Percentiles rank a stretch among this genome's conserved stretches.
phyloP scores from a whole-genome alignment of 106 monocot species.

The Acorus gramineus region DNA sequence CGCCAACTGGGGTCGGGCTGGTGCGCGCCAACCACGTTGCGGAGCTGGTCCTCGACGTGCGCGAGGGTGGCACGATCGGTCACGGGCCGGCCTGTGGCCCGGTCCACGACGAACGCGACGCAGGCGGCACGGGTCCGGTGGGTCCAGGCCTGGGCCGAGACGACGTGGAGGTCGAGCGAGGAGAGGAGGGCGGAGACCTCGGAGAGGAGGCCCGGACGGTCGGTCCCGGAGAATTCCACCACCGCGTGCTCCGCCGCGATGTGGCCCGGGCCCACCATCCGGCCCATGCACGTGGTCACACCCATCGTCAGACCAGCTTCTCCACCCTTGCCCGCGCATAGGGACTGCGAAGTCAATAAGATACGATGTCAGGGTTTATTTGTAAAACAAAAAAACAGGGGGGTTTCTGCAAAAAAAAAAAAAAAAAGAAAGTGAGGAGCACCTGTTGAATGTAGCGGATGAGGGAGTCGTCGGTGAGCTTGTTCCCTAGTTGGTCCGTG shows the following conservation, averaged over 20 bases:
- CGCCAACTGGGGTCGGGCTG: slow-evolving; percentile 5
- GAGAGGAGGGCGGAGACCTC: slow-evolving; percentile 36
- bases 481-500: slow-evolving; percentile 49
- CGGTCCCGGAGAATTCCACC: slow-evolving; percentile 38
- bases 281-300: slow-evolving; percentile 51
- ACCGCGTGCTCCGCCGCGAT: slow-evolving; percentile 18
- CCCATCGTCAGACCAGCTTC: slow-evolving; percentile 2
- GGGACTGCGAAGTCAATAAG: neutral
- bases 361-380: neutral
- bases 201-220: slow-evolving; percentile 57
- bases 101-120: slow-evolving; percentile 26
- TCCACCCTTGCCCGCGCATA: neutral
- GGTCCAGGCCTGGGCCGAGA: slow-evolving; percentile 41
- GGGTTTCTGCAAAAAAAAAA: neutral
- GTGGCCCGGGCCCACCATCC: slow-evolving; percentile 24
- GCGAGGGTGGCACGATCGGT: slow-evolving; percentile 11
- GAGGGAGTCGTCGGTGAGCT: slow-evolving; percentile 37
- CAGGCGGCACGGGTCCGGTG: slow-evolving; percentile 35
- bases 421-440: neutral
- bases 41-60: slow-evolving; percentile 27
- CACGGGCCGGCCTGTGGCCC: slow-evolving; percentile 8
- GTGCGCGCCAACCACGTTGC: slow-evolving; percentile 25
- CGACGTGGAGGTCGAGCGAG: slow-evolving; percentile 25
- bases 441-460: slow-evolving; percentile 38
- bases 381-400: too few relatives aligned